Evolutionary conservation across 352 stramenopile genomes (phyloP).

Genomic region (Phytophthora brassicae): DNA sequence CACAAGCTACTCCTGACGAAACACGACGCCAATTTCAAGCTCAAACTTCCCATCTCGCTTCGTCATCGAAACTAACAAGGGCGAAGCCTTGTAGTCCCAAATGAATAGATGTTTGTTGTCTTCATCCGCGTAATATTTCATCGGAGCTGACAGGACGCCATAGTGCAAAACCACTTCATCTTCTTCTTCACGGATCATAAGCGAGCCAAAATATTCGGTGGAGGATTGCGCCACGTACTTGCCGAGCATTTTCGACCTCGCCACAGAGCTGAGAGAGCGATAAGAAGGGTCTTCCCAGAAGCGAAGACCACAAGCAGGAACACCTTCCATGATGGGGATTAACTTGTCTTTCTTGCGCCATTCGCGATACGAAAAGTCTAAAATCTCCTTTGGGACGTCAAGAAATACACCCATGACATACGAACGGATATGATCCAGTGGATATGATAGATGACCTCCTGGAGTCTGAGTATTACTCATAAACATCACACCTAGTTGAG

Average conservation of each 20-base stretch:
- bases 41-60: constrained; percentile 30
- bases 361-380: constrained; percentile 44
- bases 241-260: constrained; percentile 41
- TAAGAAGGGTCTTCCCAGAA: constrained; percentile 50
- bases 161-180: constrained; percentile 25
- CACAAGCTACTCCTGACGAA: constrained; percentile 25
- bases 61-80: constrained; percentile 14
- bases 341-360: constrained; percentile 42
- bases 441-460: constrained; percentile 36
- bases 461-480: constrained; percentile 62
- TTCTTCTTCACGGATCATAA: constrained; percentile 32
- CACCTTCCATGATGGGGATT: constrained; percentile 30
- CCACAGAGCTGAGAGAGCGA: constrained; percentile 23
- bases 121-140: constrained; percentile 37
- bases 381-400: constrained; percentile 52
- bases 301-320: constrained; percentile 36
- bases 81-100: constrained; percentile 28
- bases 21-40: constrained; percentile 31
- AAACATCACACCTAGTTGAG: constrained; percentile 56
- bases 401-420: constrained; percentile 73
- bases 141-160: constrained; percentile 21
- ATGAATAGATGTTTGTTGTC: constrained; percentile 21
- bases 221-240: constrained; percentile 44
- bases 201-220: constrained; percentile 36
- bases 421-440: constrained; percentile 60